These are phyloP conservation scores for Trichoderma sp. DNA, from an alignment of 2,329 filamentous ascomycete species.

Conservation along the genomic window DNA sequence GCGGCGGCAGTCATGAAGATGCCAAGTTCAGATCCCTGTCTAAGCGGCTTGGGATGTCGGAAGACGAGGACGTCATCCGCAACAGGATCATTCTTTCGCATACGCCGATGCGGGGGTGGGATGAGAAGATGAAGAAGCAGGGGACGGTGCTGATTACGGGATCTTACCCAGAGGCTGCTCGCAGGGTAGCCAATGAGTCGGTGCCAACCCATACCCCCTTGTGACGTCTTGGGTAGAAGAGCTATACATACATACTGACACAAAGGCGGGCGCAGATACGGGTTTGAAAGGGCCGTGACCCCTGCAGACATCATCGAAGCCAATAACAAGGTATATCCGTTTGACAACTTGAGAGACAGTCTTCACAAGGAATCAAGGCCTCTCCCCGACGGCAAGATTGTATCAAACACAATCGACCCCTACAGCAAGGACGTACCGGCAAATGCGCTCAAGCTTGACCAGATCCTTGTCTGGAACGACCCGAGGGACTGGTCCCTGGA, in stretches of 20 bases:
- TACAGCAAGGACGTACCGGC: conserved; percentile 40
- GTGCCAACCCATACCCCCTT: conserved; percentile 26
- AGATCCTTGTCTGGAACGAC: conserved; percentile 93
- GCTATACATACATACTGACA: not conserved
- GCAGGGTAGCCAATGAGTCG: conserved; percentile 69
- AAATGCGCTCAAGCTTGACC: conserved; percentile 73
- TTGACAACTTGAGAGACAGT: conserved; percentile 52
- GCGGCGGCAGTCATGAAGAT: conserved; percentile 79
- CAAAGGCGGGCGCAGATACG: conserved; percentile 50
- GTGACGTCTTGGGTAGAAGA: not conserved
- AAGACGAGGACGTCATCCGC: conserved; percentile 39
- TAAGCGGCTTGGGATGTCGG: conserved; percentile 37
- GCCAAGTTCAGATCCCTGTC: conserved; percentile 40
- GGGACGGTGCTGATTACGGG: conserved; percentile 72
- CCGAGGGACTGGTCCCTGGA: conserved; percentile 95
- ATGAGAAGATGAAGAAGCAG: conserved; percentile 39
- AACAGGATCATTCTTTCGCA: conserved; percentile 71
- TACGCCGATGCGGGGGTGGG: conserved; percentile 74
- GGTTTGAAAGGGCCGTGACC: conserved; percentile 80
- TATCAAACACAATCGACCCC: conserved; percentile 36
- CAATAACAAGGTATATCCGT: conserved; percentile 79
- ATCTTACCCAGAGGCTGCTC: conserved; percentile 66
- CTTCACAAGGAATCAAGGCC: conserved; percentile 35
- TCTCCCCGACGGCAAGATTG: conserved; percentile 40
- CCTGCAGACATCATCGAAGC: conserved; percentile 79